A percentile compares a stretch with the other conserved stretches of the same genome.
phyloP scores from a whole-genome alignment of 805 yeast genomes.

The Cyberlindnera xylosilytica region DNA sequence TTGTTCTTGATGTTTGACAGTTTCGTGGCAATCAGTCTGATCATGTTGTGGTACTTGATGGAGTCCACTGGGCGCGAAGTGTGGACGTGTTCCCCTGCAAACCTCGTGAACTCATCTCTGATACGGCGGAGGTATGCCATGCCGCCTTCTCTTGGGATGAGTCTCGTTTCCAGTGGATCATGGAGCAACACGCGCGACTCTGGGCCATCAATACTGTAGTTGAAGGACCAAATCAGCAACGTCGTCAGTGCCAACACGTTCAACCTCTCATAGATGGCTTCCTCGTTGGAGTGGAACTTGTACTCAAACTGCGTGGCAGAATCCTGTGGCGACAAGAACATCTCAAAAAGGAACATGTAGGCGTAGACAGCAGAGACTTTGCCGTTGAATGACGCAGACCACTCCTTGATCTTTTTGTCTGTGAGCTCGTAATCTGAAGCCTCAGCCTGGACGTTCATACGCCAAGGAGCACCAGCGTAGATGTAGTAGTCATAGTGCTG shows the following conservation, averaged over 20 bases:
- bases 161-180: conserved; percentile 16
- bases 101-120: conserved; percentile 36
- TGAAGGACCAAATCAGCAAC: conserved; percentile 48
- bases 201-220: conserved; percentile 45
- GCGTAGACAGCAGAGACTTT: conserved; percentile 57
- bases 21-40: conserved; percentile 39
- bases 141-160: conserved; percentile 45
- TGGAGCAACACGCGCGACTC: conserved; percentile 33
- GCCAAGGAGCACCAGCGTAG: conserved; percentile 77
- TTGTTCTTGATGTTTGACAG: conserved; percentile 39
- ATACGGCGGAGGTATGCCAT: conserved; percentile 48
- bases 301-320: conserved; percentile 36
- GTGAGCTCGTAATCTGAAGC: conserved; percentile 47
- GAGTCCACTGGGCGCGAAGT: conserved; percentile 32
- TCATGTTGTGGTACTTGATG: conserved; percentile 38
- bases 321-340: conserved; percentile 55
- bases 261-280: conserved; percentile 42
- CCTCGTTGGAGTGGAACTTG: conserved; percentile 48
- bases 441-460: conserved; percentile 66
- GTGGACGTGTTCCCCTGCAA: conserved; percentile 31
- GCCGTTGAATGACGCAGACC: conserved; percentile 49
- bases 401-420: conserved; percentile 45
- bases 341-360: conserved; percentile 57
- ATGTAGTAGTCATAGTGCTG: conserved; percentile 78
- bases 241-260: conserved; percentile 33